A percentile compares a stretch with the other conserved stretches of the same genome.
Conservation (phyloP, 2,329 filamentous ascomycete genomes). For the Bimuria novae-zelandiae region DNA sequence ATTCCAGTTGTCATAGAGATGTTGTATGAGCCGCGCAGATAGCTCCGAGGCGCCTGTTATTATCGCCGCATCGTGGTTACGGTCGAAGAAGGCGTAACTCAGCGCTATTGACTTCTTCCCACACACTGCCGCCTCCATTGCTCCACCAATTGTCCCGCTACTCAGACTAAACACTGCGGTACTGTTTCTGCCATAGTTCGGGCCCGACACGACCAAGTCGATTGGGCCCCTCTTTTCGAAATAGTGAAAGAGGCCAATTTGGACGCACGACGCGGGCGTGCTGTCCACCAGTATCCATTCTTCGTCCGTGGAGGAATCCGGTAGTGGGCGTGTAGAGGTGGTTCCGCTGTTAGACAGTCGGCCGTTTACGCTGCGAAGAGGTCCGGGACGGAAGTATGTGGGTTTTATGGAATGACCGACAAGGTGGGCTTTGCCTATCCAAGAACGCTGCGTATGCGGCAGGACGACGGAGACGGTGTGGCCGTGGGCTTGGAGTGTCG, state of each 20-base stretch:
- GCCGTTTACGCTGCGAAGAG: conserved; percentile 51
- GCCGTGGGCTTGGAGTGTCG: conserved; percentile 62
- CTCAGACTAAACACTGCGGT: conserved; percentile 56
- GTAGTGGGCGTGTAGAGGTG: conserved; percentile 40
- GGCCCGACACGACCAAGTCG: conserved; percentile 55
- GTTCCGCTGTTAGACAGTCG: conserved; percentile 45
- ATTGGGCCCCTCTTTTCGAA: conserved; percentile 51
- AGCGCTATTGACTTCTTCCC: conserved; percentile 71
- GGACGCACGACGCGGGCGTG: conserved; percentile 56
- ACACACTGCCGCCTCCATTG: conserved; percentile 55
- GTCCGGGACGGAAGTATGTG: conserved; percentile 75
- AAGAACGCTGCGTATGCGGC: conserved; percentile 88
- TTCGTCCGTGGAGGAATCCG: conserved; percentile 39
- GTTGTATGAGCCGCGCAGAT: conserved; percentile 76
- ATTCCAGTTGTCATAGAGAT: conserved; percentile 75
- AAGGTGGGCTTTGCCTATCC: conserved; percentile 98
- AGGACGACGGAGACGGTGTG: conserved; percentile 91
- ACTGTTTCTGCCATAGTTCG: conserved; percentile 57
- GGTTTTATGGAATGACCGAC: conserved; percentile 87
- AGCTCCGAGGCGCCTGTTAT: conserved; percentile 78
- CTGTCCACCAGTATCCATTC: conserved; percentile 57
- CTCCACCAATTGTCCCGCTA: conserved; percentile 55
- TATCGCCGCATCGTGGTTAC: conserved; percentile 80
- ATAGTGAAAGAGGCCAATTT: conserved; percentile 54
- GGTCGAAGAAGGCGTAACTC: conserved; percentile 86